These are phyloP conservation scores for Raphanus hybrid DNA, from an alignment of 441 rosid species.

Conservation along the genomic window DNA sequence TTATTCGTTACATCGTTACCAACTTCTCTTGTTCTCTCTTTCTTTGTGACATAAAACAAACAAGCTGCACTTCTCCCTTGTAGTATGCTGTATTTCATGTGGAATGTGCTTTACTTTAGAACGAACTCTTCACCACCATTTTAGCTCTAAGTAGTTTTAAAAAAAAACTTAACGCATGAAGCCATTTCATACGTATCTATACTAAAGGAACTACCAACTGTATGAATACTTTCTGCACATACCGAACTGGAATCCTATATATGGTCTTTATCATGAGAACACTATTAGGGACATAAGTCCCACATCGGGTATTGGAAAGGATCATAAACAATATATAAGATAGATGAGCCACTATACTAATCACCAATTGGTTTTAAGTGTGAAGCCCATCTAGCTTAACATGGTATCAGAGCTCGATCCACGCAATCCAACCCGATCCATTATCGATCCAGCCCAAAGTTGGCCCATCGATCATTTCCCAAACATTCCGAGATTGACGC, in stretches of 20 bases:
- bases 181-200: constrained; percentile 1
- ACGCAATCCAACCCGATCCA: no score
- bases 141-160: not conserved
- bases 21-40: not conserved
- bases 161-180: constrained; percentile 13
- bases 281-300: no score
- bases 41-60: constrained; percentile 4
- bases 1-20: constrained; percentile 13
- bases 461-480: no score
- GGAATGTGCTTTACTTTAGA: not conserved
- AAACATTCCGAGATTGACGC: no score
- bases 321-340: no score
- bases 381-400: no score
- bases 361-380: no score
- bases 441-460: no score
- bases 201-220: not conserved
- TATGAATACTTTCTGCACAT: not conserved
- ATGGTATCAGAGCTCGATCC: no score
- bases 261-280: not conserved
- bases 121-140: not conserved
- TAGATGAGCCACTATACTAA: no score
- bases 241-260: constrained; percentile 1
- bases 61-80: not conserved
- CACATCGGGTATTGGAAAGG: no score
- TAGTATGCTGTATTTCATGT: constrained; percentile 1